These are phyloP conservation scores for Trichoderma cornu-damae DNA, from an alignment of 2,329 filamentous ascomycete species.

Conservation along the genomic window DNA sequence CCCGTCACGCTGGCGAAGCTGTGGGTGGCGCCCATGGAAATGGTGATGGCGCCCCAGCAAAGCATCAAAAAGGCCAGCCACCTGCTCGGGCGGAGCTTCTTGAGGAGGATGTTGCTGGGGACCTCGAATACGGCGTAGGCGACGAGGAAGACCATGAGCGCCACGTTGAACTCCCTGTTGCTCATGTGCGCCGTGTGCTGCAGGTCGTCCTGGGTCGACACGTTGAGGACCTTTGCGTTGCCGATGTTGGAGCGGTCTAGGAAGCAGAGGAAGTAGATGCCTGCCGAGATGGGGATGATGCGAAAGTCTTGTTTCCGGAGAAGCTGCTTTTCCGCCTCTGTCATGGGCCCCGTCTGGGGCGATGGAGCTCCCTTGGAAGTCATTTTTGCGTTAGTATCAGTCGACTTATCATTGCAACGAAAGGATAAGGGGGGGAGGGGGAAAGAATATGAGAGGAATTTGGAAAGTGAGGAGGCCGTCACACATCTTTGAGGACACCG, in stretches of 20 bases:
- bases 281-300: slow-evolving; percentile 58
- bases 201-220: slow-evolving; percentile 55
- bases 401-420: no score
- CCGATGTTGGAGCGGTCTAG: slow-evolving; percentile 65
- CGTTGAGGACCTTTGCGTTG: slow-evolving; percentile 63
- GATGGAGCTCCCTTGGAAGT: slow-evolving; percentile 5
- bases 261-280: slow-evolving; percentile 63
- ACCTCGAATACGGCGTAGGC: slow-evolving; percentile 59
- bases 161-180: slow-evolving; percentile 54
- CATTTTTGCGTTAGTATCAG: no score
- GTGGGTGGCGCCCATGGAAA: slow-evolving; percentile 59
- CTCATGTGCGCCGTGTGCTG: slow-evolving; percentile 58
- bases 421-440: neutral
- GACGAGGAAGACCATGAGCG: slow-evolving; percentile 57
- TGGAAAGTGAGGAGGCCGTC: no score
- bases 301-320: slow-evolving; percentile 56
- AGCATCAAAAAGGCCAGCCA: slow-evolving; percentile 64
- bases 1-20: slow-evolving; percentile 59
- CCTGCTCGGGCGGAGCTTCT: slow-evolving; percentile 56
- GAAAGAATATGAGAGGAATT: no score
- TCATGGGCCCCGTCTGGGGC: slow-evolving; percentile 23
- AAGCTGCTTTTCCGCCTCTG: slow-evolving; percentile 36
- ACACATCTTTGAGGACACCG: slow-evolving; percentile 13
- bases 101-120: slow-evolving; percentile 61
- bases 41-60: slow-evolving; percentile 62